Conservation (phyloP, 202 grass and related monocot genomes). For the Eragrostis tef region DNA sequence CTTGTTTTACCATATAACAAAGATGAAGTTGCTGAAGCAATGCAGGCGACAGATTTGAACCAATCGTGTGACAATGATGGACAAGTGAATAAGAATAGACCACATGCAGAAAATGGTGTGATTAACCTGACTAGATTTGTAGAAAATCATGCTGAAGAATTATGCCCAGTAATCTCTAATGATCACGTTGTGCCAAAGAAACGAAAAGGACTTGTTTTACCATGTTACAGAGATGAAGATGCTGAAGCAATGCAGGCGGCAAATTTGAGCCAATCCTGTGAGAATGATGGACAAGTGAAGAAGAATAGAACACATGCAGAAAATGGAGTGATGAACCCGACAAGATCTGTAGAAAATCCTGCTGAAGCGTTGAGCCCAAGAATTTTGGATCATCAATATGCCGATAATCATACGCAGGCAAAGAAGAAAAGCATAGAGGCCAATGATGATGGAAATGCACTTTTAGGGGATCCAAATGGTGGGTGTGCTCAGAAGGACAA, state of each 20-base stretch:
- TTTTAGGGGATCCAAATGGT: constrained; percentile 9
- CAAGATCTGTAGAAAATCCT: constrained; percentile 6
- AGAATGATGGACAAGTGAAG: neutral
- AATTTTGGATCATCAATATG: neutral
- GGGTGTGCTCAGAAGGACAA: neutral
- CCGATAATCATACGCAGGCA: neutral
- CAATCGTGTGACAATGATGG: neutral
- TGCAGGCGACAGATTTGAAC: constrained; percentile 17
- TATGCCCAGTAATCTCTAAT: neutral
- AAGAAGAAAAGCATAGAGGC: constrained; percentile 16
- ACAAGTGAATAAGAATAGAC: neutral
- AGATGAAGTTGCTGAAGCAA: constrained; percentile 24
- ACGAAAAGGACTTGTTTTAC: constrained; percentile 35
- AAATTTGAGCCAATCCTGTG: neutral
- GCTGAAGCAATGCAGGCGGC: neutral
- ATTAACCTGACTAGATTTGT: constrained; percentile 1
- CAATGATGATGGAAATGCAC: constrained; percentile 31
- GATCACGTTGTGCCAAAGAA: neutral
- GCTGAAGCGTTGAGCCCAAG: neutral
- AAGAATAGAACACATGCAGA: neutral
- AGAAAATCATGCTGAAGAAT: neutral
- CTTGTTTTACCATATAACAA: constrained; percentile 30
- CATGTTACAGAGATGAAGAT: constrained; percentile 23
- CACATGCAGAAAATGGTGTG: constrained; percentile 1
- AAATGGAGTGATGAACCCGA: neutral